A percentile compares a stretch with the other conserved stretches of the same genome.
Evolutionary conservation across 2,329 filamentous ascomycete genomes (phyloP).

Genomic region (Botrytis fragariae): DNA sequence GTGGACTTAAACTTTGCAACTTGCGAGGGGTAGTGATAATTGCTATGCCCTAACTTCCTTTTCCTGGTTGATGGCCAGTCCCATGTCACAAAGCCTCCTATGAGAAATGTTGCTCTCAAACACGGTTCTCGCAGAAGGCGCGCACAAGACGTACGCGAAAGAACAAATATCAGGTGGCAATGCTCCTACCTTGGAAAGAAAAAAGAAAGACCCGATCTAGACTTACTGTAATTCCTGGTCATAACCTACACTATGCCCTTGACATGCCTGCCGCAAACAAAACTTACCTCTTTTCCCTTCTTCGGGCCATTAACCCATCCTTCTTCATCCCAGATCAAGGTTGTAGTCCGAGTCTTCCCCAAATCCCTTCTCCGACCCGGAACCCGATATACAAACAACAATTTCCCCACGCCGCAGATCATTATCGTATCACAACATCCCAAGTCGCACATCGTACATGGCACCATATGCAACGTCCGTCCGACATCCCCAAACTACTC

Average conservation of each 20-base stretch:
- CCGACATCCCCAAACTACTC: not conserved
- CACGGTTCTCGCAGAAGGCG: not conserved
- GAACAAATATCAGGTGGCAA: not conserved
- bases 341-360: not conserved
- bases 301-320: no score
- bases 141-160: not conserved
- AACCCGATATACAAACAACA: not conserved
- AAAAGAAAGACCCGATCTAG: not conserved
- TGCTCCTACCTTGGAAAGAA: not conserved
- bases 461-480: not conserved
- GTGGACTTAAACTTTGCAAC: not conserved
- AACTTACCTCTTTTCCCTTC: not conserved
- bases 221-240: not conserved
- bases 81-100: not conserved
- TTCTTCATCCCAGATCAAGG: not conserved
- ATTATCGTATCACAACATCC: conserved; percentile 5
- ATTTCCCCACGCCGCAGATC: not conserved
- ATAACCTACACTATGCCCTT: not conserved
- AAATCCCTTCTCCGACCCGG: not conserved
- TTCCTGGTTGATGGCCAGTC: not conserved
- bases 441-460: not conserved
- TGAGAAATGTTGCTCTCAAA: not conserved
- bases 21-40: not conserved
- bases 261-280: not conserved
- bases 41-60: not conserved